Base-by-base conservation (phyloP, 495 filamentous ascomycete species). In the Aspergillus funiculosus region DNA sequence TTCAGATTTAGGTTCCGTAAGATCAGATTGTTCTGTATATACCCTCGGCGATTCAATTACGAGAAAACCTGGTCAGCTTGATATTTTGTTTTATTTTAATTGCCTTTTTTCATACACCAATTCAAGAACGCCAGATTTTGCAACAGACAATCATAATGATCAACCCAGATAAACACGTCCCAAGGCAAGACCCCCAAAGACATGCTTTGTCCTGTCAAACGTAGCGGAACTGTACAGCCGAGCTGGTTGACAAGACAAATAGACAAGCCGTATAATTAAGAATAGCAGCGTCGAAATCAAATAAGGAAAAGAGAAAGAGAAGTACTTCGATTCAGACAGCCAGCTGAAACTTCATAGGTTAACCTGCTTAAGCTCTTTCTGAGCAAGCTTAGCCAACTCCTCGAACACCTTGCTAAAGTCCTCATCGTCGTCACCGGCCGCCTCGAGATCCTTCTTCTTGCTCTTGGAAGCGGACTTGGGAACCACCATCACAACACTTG, bases 401-500 rank as follows among this genome's bases (percentile, higher is more conserved):
- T 82, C 79, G 59, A 80, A 90, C 2, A 78, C 72, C 55, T 85
- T 80, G 63, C 69, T 73, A 64, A 87, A 89, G 42, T 87, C 85
- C 59, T 83, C 83, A 29, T 60, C 65, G 19, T 75, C 76, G 28
- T 63, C 66, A 41, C 61, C 72, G 34, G 68, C 67, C n/a, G n/a
- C n/a, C n/a, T n/a, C n/a, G n/a, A n/a, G n/a, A 48, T 69, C 70
- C 45, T 64, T 56, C 54, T 67, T 68, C 74, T 81, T 80, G 61
- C 60, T 68, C 63, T 74, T 73, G 40, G 61, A 64, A 11, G 62
- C 51, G 26, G 68, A 62, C 72, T 81, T 83, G 65, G 64, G 76
- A 53, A 67, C 60, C 18, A 95, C 81, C 86, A 96, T 88, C 43
- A 94, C 83, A 17, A 96, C 90, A 67, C 87, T 94, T 20, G 92